Percentiles rank a stretch among this genome's conserved stretches.
These are phyloP conservation scores for Kregervanrija fluxuum DNA, from an alignment of 805 yeast species.

Conservation along the genomic window DNA sequence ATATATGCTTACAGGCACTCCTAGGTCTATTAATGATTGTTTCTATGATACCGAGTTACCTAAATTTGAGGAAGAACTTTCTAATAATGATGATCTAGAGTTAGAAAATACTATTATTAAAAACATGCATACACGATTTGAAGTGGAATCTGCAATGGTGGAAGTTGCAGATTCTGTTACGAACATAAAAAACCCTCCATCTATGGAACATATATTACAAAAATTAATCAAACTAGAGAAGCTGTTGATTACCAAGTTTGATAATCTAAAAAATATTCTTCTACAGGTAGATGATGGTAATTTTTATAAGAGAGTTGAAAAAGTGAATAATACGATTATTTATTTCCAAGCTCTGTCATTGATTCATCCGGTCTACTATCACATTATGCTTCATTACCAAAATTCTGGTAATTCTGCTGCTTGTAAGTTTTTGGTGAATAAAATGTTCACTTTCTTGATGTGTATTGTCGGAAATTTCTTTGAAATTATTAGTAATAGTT, in stretches of 20 bases:
- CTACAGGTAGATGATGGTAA: slow-evolving; percentile 14
- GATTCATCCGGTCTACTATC: slow-evolving; percentile 33
- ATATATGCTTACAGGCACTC: slow-evolving; percentile 41
- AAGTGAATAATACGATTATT: slow-evolving; percentile 15
- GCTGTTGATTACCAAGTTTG: slow-evolving; percentile 26
- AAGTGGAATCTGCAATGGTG: slow-evolving; percentile 25
- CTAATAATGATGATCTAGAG: slow-evolving; percentile 30
- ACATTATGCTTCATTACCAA: slow-evolving; percentile 36
- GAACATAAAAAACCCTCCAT: slow-evolving; percentile 32
- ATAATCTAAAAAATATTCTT: slow-evolving; percentile 22
- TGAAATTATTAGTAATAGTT: slow-evolving; percentile 27
- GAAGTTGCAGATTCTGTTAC: slow-evolving; percentile 32
- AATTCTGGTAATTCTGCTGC: slow-evolving; percentile 25
- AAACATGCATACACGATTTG: slow-evolving; percentile 24
- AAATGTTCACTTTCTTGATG: slow-evolving; percentile 23
- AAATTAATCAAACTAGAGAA: slow-evolving; percentile 32
- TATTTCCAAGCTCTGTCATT: slow-evolving; percentile 27
- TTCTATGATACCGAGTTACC: slow-evolving; percentile 50
- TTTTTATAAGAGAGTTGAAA: slow-evolving; percentile 17
- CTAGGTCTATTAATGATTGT: slow-evolving; percentile 31
- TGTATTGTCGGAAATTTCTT: slow-evolving; percentile 32
- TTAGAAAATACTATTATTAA: slow-evolving; percentile 37
- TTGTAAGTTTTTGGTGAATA: slow-evolving; percentile 32
- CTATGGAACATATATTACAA: slow-evolving; percentile 30
- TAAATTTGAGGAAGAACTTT: slow-evolving; percentile 25